Evolutionary conservation across 805 yeast species (phyloP), one percentile per base, ranked within the genome.

Genomic region (Jamesozyma spencerorum): DNA sequence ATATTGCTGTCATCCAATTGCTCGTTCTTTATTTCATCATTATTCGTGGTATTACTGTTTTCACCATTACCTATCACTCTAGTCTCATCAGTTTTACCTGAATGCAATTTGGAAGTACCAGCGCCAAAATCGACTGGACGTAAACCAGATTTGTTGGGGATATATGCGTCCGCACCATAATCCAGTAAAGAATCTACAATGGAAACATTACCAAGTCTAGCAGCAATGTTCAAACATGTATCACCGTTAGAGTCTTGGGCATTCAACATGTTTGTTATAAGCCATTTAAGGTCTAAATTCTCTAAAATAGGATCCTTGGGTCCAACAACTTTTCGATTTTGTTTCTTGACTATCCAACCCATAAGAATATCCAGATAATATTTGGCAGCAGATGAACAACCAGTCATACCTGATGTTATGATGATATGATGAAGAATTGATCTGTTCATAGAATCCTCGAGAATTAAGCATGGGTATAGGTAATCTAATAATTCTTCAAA

Each of bases 231-330:
- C 45, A 92, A 68, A 36, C 96, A 88, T 0, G 98, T 92, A 58
- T 92, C 96, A 19, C 98, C 98, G 53, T 88, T 88, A 40, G 77
- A 69, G 63, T 92, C 98, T 47, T 81, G 85, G n/a, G 83, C 82
- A 57, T 92, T 90, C 39, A 90, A 80, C 50, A 92, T 74, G 36
- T 78, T 75, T 14, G 73, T 66, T 66, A 81, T 79, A 48, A 81
- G 76, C 54, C 72, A 67, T 10, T 74, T 71, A 19, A 83, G 64
- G 14, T 68, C 64, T 31, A 73, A 68, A 20, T 67, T 61, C 13
- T 74, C 67, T 37, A 77, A 52, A 15, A 61, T 60, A 1, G 63
- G 34, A 4, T 63, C 39, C 18, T 42, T 43, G 2, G 34, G 37
- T 8, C 43, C 42, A 13, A 47, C 46, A 20, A 42, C 34, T 10